Conservation (phyloP, 176 grass and related monocot species). For the Aegilops speltoides region DNA sequence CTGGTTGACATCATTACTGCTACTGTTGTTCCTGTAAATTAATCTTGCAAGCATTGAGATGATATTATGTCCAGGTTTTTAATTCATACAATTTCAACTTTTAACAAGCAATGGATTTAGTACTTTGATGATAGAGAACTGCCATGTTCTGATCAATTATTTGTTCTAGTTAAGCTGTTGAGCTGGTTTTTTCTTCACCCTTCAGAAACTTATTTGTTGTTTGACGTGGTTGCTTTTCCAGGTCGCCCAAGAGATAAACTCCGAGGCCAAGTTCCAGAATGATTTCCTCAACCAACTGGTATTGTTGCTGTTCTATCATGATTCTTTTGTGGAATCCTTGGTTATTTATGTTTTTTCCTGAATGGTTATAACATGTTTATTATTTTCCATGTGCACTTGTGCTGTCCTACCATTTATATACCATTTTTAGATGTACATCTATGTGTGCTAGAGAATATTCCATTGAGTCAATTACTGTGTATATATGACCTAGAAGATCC, state of each 20-base stretch:
- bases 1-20: too few relatives aligned
- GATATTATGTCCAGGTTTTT: background rate
- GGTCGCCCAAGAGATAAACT: slow-evolving; percentile 65
- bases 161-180: background rate
- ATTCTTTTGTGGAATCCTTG: background rate
- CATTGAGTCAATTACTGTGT: background rate
- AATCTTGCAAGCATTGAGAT: background rate
- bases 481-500: background rate
- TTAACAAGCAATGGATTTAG: background rate
- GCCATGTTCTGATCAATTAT: background rate
- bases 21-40: too few relatives aligned
- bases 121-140: background rate
- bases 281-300: slow-evolving; percentile 67
- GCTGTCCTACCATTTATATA: background rate
- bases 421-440: background rate
- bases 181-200: background rate
- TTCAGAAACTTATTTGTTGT: background rate
- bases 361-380: background rate
- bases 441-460: background rate
- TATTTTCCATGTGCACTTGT: background rate
- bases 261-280: slow-evolving; percentile 64
- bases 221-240: slow-evolving; percentile 22
- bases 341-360: background rate
- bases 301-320: background rate
- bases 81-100: background rate